These are phyloP conservation scores for Auricularia sp. DNA, from an alignment of 768 basidiomycete species.

Conservation along the genomic window DNA sequence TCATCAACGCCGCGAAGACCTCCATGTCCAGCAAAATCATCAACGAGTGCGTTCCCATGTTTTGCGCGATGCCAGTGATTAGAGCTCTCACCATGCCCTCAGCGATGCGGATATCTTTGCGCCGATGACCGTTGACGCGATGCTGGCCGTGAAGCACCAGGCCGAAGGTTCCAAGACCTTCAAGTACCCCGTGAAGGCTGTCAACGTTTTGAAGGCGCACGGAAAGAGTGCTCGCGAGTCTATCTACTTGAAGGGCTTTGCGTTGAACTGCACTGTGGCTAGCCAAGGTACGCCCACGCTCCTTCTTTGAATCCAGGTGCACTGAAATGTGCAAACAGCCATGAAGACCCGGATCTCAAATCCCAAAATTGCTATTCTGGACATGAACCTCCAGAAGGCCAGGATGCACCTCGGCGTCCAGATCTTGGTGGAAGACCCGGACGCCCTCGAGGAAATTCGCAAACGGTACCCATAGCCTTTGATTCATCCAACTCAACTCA, in stretches of 20 bases:
- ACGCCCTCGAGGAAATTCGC: slow-evolving; percentile 92
- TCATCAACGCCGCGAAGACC: slow-evolving; percentile 95
- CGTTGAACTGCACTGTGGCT: slow-evolving; percentile 95
- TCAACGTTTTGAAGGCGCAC: slow-evolving; percentile 96
- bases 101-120: slow-evolving; percentile 98
- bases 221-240: slow-evolving; percentile 94
- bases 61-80: neutral
- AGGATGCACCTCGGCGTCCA: slow-evolving; percentile 98
- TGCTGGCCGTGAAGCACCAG: slow-evolving; percentile 75
- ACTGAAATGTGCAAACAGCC: slow-evolving; percentile 37
- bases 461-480: slow-evolving; percentile 46
- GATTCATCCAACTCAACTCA: neutral
- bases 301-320: neutral
- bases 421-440: slow-evolving; percentile 92
- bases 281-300: slow-evolving; percentile 68
- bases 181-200: slow-evolving; percentile 98
- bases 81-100: slow-evolving; percentile 3
- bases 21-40: slow-evolving; percentile 99
- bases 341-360: slow-evolving; percentile 93
- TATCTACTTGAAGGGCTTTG: slow-evolving; percentile 90
- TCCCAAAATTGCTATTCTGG: slow-evolving; percentile 97
- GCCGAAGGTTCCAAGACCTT: slow-evolving; percentile 36
- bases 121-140: slow-evolving; percentile 97
- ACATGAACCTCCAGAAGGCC: slow-evolving; percentile 93
- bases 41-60: slow-evolving; percentile 61